Evolutionary conservation across 176 grass and related monocot genomes (phyloP).

Genomic region (Pontederia paniculata): DNA sequence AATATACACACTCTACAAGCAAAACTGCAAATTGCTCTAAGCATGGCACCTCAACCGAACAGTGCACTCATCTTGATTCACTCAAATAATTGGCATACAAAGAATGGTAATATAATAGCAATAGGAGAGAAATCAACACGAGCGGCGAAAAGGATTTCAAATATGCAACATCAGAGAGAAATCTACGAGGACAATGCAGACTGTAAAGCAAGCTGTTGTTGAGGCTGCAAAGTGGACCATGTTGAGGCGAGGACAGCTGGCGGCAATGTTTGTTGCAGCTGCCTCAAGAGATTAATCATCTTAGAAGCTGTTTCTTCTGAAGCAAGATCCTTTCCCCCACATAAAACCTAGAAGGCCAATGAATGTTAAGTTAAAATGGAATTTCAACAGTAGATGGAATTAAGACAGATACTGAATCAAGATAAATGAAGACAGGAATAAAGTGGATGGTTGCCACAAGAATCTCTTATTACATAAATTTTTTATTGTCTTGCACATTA

Average conservation of each 20-base stretch:
- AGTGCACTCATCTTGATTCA: conserved; percentile 44
- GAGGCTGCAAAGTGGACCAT: conserved; percentile 80
- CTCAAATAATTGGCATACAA: conserved; percentile 37
- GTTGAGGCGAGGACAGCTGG: conserved; percentile 59
- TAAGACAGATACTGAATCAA: too few relatives aligned
- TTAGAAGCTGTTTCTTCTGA: conserved; percentile 53
- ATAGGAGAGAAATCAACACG: conserved; percentile 18
- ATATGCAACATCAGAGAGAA: conserved; percentile 8
- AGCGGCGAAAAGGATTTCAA: conserved; percentile 18
- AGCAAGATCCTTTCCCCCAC: conserved; percentile 53
- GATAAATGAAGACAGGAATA: too few relatives aligned
- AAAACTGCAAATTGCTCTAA: conserved; percentile 28
- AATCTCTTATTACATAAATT: too few relatives aligned
- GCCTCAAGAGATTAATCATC: conserved; percentile 65
- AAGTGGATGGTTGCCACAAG: too few relatives aligned
- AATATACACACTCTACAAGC: conserved; percentile 59
- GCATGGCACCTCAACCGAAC: conserved; percentile 21
- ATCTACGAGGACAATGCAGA: conserved; percentile 58
- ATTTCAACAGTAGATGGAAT: too few relatives aligned
- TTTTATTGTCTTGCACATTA: too few relatives aligned
- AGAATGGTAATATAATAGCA: conserved; percentile 40
- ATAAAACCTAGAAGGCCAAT: conserved; percentile 40
- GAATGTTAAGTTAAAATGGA: too few relatives aligned
- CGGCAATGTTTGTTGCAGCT: conserved; percentile 74
- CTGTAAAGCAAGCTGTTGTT: conserved; percentile 74